Evolutionary conservation across 148 eudicot genomes (phyloP), one percentile per base, ranked within the genome.

Genomic region (Limonium bicolor): DNA sequence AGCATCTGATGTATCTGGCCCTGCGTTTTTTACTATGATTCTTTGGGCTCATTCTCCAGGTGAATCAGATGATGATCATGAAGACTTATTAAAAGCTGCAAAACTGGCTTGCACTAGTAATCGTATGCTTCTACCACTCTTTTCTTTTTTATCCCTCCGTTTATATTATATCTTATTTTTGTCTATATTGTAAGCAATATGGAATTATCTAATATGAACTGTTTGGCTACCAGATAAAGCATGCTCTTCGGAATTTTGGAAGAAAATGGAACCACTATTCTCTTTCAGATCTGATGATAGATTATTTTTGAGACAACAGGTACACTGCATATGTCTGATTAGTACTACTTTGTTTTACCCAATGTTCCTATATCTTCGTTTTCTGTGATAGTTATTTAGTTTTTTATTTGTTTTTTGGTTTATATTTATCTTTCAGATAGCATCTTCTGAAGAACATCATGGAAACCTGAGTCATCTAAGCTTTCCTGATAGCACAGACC

Each of bases 61-160:
- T 42, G 82, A 82, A 76, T 87, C 90, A 42, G 90, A 82, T 33
- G 90, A 87, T 61, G 96, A 87, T 31, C 82, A 54, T 28, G 96
- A 87, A 49, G 96, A 87, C 44, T 75, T 82, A 53, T 50, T 72
- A 41, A 56, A 67, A 34, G 90, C 90, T 36, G 96, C 86, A 21
- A 67, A 71, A 45, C 62, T 67, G 26, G 90, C 96, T 48, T 64
- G 69, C 59, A 61, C 52, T 69, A 72, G 82, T 56, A 76, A 69
- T 39, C 34, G 96, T 87, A 72, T 36, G 84, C 59, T 41, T 36
- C 61, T 12, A 18, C 28, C 52, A 36, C 38, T 26, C 12, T 27
- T n/a, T 43, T 44, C 25, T 13, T 44, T 53, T 25, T 17, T 19
- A 24, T 30, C 2, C n/a, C n/a, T n/a, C n/a, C n/a, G n/a, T n/a